Percentiles rank a stretch among this genome's conserved stretches.
Evolutionary conservation across 2,329 filamentous ascomycete genomes (phyloP).

Genomic region (Trichoderma oligosporum): DNA sequence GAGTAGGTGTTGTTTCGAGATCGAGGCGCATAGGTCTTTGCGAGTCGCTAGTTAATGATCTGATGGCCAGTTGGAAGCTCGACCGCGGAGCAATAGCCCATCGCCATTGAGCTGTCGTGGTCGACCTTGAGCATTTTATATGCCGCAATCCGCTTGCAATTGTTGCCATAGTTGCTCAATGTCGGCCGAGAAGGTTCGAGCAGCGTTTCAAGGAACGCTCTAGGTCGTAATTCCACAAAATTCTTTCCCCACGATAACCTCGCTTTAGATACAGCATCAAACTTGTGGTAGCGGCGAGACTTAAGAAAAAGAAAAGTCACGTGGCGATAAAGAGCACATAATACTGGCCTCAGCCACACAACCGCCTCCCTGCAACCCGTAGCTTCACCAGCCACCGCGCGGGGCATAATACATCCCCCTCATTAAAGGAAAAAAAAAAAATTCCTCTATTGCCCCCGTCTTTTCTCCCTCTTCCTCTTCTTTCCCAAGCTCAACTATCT

Average conservation of each 20-base stretch:
- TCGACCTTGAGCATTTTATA: slow-evolving; percentile 34
- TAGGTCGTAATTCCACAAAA: slow-evolving; percentile 1
- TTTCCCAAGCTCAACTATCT: slow-evolving; percentile 20
- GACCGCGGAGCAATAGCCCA: slow-evolving; percentile 26
- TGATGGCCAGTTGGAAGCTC: slow-evolving; percentile 28
- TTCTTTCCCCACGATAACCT: slow-evolving; percentile 10
- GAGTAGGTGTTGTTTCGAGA: slow-evolving; percentile 20
- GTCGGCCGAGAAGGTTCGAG: slow-evolving; percentile 24
- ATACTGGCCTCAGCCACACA: slow-evolving; percentile 8
- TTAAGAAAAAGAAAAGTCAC: slow-evolving; percentile 19
- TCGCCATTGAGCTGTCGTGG: slow-evolving; percentile 31
- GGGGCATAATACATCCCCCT: slow-evolving; percentile 33
- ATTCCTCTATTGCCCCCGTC: slow-evolving; percentile 28
- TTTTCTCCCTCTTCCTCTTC: slow-evolving; percentile 15
- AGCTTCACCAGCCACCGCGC: slow-evolving; percentile 29
- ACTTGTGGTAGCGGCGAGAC: background rate
- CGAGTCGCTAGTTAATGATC: slow-evolving; percentile 25
- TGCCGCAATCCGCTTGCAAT: slow-evolving; percentile 36
- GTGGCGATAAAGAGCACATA: slow-evolving; percentile 26
- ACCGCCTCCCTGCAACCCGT: slow-evolving; percentile 17
- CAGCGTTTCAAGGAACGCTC: slow-evolving; percentile 1
- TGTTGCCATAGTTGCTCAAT: slow-evolving; percentile 34
- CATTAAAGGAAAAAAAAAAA: slow-evolving; percentile 38
- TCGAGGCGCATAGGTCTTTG: slow-evolving; percentile 19
- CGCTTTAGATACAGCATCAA: background rate